These are phyloP conservation scores for Naganishia antarctica DNA, from an alignment of 768 basidiomycete genomes.

Conservation along the genomic window DNA sequence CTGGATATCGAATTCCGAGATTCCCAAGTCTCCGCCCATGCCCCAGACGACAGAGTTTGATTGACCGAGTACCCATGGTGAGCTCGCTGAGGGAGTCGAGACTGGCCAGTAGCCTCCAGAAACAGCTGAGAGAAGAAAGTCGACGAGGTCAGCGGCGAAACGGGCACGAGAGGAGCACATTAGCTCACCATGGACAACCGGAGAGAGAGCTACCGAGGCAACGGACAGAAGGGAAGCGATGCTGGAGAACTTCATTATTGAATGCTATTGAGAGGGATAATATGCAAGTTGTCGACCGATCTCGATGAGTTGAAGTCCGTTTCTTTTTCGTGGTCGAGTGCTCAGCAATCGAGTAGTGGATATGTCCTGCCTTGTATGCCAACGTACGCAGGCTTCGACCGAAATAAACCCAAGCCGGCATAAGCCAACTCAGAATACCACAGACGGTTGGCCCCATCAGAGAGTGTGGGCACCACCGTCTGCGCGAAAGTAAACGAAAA, in stretches of 20 bases:
- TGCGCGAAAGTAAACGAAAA: conserved; percentile 1
- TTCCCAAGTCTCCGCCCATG: conserved; percentile 37
- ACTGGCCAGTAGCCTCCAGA: conserved; percentile 44
- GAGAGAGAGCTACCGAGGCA: background rate
- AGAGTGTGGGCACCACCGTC: conserved; percentile 7
- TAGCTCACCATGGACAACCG: background rate
- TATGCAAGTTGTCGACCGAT: background rate
- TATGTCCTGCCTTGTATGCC: background rate
- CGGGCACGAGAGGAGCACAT: background rate
- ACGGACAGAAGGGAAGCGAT: background rate
- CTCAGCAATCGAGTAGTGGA: too few relatives aligned
- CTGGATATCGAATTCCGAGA: conserved; percentile 47
- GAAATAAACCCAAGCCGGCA: conserved; percentile 20
- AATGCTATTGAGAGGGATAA: background rate
- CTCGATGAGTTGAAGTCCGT: background rate
- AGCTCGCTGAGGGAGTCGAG: conserved; percentile 29
- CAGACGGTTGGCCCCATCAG: too few relatives aligned
- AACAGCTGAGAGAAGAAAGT: background rate
- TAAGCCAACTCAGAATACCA: conserved; percentile 3
- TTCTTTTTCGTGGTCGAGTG: too few relatives aligned
- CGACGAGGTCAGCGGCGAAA: background rate
- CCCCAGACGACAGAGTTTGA: conserved; percentile 43
- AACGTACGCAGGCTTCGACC: conserved; percentile 1
- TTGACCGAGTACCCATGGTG: conserved; percentile 45
- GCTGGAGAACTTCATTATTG: conserved; percentile 13